Percentiles rank a stretch among this genome's conserved stretches.
These are phyloP conservation scores for Solanum hybrid DNA, from an alignment of 305 asterid genomes.

Conservation along the genomic window DNA sequence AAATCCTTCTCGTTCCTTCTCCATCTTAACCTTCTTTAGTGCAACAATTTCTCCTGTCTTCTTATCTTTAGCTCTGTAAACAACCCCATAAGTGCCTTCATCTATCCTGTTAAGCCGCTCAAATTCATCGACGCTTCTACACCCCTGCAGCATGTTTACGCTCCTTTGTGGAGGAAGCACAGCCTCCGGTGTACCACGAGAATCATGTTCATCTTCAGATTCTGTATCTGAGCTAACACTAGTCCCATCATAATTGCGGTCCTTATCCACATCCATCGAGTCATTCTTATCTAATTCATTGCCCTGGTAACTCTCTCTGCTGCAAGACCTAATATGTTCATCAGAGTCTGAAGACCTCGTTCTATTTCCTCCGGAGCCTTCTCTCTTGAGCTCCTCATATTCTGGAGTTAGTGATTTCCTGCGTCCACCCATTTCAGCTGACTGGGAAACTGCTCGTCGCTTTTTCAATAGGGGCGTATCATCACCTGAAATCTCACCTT, in stretches of 20 bases:
- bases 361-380: constrained; percentile 36
- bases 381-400: constrained; percentile 42
- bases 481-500: constrained; percentile 59
- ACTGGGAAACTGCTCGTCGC: constrained; percentile 28
- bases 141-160: constrained; percentile 91
- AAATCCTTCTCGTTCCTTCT: constrained; percentile 86
- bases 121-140: constrained; percentile 83
- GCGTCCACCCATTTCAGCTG: constrained; percentile 24
- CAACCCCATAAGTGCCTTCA: constrained; percentile 96
- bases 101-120: constrained; percentile 84
- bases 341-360: constrained; percentile 43
- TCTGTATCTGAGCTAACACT: constrained; percentile 46
- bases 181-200: constrained; percentile 39
- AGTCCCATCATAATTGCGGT: constrained; percentile 25
- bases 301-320: constrained; percentile 48
- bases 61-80: constrained; percentile 79
- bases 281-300: constrained; percentile 29
- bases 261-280: constrained; percentile 41
- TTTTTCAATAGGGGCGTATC: constrained; percentile 24
- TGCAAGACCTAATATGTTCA: constrained; percentile 51
- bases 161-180: constrained; percentile 45
- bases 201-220: constrained; percentile 44
- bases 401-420: constrained; percentile 46
- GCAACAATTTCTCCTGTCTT: constrained; percentile 88
- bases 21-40: constrained; percentile 94